Evolutionary conservation across 805 yeast genomes (phyloP), one percentile per base, ranked within the genome.

Genomic region (Sugiyamaella boreocaroliniensis): DNA sequence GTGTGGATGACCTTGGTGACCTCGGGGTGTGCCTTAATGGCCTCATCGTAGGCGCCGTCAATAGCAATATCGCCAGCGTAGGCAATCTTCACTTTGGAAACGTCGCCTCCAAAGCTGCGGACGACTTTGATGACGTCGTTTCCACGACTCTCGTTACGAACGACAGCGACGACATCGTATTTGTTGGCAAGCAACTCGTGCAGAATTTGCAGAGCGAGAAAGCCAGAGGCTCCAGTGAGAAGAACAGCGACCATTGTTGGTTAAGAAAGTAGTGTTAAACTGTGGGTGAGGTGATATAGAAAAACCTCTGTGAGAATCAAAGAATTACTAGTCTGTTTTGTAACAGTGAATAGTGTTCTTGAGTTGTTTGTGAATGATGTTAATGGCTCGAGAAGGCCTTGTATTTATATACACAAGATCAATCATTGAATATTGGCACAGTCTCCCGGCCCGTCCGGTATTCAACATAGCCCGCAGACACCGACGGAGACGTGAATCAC

Each of bases 161-260:
- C 80, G 1, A 81, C 72, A 15, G 80, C 81, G 32, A 76, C 66
- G 2, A 78, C 81, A 9, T 61, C 55, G 59, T 76, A 72, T 4
- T 70, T 72, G 20, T 67, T 65, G 43, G 66, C 65, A 15, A 78
- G 59, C 49, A 78, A 70, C 26, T 42, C 34, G 29, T 55, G 40
- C 32, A 60, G 43, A 34, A 58, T 47, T 42, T 61, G 58, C 11
- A 53, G 40, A 32, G 61, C 64, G 22, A 61, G 47, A 43, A 57
- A 61, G 37, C 64, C 63, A 9, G 63, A 50, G 14, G 58, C 62
- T 14, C 62, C 64, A 19, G 64, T 61, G 18, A 61, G 51, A 5
- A 61, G 50, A 19, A 61, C 60, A 26, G 48, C 49, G 26, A 18
- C 44, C 9, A 40, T 8, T 22, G 26, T 43, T 43, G 18, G n/a